A percentile compares a stretch with the other conserved stretches of the same genome.
These are phyloP conservation scores for Colletotrichum lupini DNA, from an alignment of 2,329 filamentous ascomycete genomes.

Conservation along the genomic window DNA sequence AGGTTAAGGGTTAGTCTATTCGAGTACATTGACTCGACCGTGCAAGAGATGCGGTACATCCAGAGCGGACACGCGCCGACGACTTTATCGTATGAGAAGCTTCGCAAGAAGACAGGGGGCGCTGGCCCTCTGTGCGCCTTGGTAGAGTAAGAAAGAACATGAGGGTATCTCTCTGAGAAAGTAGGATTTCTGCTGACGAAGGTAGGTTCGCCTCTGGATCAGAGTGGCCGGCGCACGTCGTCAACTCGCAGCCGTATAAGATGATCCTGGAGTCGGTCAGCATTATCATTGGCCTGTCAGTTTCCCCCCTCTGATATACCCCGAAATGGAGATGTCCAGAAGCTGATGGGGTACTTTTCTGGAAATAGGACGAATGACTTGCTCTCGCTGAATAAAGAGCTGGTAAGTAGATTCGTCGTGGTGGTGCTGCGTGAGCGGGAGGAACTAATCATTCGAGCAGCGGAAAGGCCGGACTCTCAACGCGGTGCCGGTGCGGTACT, in stretches of 20 bases:
- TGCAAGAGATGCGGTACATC: constrained; percentile 20
- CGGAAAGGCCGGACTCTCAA: constrained; percentile 18
- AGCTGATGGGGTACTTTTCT: not conserved
- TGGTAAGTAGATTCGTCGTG: not conserved
- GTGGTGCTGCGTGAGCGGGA: not conserved
- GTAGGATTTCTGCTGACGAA: not conserved
- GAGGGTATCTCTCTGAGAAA: no score
- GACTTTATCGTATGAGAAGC: constrained; percentile 7
- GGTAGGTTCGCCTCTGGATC: constrained; percentile 25
- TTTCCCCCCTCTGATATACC: not conserved
- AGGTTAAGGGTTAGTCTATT: constrained; percentile 14
- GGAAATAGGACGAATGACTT: constrained; percentile 31
- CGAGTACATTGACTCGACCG: constrained; percentile 33
- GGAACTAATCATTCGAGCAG: constrained; percentile 12
- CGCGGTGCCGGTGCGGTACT: constrained; percentile 24
- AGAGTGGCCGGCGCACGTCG: constrained; percentile 1
- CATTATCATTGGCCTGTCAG: constrained; percentile 30
- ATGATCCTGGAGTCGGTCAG: constrained; percentile 22
- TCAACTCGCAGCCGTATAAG: constrained; percentile 4
- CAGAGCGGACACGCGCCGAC: constrained; percentile 26
- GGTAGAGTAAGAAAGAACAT: constrained; percentile 22
- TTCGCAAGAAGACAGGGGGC: constrained; percentile 29
- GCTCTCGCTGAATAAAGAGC: constrained; percentile 28
- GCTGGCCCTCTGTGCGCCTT: constrained; percentile 27
- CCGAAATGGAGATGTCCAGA: not conserved